Evolutionary conservation across 768 basidiomycete genomes (phyloP), one percentile per base, ranked within the genome.

Genomic region (Termitomyces bulborhizus): DNA sequence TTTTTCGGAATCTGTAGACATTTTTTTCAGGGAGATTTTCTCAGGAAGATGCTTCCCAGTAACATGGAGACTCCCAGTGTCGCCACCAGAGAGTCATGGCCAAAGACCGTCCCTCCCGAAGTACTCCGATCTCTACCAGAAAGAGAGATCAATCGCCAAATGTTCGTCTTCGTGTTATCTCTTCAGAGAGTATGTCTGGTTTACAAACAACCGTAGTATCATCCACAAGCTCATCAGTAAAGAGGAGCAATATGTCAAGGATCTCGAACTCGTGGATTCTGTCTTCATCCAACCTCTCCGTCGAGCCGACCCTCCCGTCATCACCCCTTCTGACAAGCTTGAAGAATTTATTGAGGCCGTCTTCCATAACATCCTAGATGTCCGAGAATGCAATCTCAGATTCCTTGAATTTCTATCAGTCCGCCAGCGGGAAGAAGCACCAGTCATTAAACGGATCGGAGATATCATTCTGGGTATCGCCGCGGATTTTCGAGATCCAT

Each of bases 201-300:
- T 57, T 27, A 53, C 24, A 12, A 29, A 32, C 6, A 36, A 18
- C 51, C 42, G 48, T 27, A 82, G 81, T 69, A 93, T 77, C 66
- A 95, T 99, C 56, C 86, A 88, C 66, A 93, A 93, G 69, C 82
- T 96, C 51, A 88, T 98, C 61, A 81, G 80, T 63, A 88, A 93
- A 59, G 97, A 98, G 68, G 85, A 90, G 61, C 86, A 93, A 66
- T 97, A 96, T 65, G 75, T 93, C 49, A 83, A 86, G 46, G 96
- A 99, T 65, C 80, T 99, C 16, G 84, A 92, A 49, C 80, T 86
- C 3, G 80, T 98, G 50, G 90, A 95, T 62, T 74, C 80, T 7
- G 86, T 91, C 36, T 75, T 78, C 57, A 72, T 77, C 42, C 72
- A 75, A 18, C 81, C 80, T 1, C 71, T 87, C 6, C 73, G 74